phyloP scores from a whole-genome alignment of 495 filamentous ascomycete genomes.

The Pseudotulostoma volvatum region DNA sequence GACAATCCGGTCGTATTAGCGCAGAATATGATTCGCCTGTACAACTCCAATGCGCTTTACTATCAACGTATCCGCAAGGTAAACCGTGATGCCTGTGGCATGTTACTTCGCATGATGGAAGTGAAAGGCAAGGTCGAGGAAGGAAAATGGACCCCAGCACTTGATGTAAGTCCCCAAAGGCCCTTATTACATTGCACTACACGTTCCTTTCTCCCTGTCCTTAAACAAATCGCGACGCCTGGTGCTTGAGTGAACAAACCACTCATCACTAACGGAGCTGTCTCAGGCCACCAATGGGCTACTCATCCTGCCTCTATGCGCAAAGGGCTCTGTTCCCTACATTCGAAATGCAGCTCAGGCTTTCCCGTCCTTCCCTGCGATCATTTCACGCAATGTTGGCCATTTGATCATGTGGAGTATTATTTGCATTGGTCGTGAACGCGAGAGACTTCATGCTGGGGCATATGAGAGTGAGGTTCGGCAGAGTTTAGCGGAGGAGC shows the following conservation, averaged over 20 bases:
- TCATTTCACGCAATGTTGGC: conserved; percentile 72
- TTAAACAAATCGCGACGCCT: background rate
- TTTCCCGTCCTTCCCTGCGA: conserved; percentile 56
- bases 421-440: conserved; percentile 58
- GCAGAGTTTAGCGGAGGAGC: conserved; percentile 46
- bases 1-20: conserved; percentile 74
- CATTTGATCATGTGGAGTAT: conserved; percentile 89
- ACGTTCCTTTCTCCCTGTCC: conserved; percentile 1
- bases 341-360: conserved; percentile 62
- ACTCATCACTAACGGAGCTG: conserved; percentile 3
- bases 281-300: conserved; percentile 52
- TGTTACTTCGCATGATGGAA: conserved; percentile 61
- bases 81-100: conserved; percentile 53
- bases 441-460: conserved; percentile 44
- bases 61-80: conserved; percentile 44
- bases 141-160: conserved; percentile 54
- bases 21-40: conserved; percentile 62
- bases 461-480: conserved; percentile 62
- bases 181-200: too few relatives aligned
- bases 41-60: conserved; percentile 59
- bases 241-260: too few relatives aligned
- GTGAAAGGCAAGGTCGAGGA: conserved; percentile 56
- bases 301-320: conserved; percentile 58
- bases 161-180: conserved; percentile 51
- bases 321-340: conserved; percentile 47